Evolutionary conservation across 1,284 basidiomycete genomes (phyloP).

Genomic region (Ustilago xerochloae): DNA sequence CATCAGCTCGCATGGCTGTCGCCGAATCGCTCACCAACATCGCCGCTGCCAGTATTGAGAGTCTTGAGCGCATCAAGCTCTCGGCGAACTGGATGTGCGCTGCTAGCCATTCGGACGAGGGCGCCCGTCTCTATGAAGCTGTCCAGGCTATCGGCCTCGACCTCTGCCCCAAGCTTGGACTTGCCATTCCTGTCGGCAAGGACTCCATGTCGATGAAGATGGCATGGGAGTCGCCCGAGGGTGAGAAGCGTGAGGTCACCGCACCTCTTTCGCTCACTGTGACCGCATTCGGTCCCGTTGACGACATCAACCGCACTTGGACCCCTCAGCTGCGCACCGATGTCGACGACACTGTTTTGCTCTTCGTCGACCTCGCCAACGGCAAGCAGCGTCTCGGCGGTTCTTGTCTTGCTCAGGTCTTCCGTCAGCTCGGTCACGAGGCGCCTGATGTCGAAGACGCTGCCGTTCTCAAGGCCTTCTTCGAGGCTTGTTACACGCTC

Average conservation of each 20-base stretch:
- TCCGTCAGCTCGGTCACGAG: slow-evolving; percentile 88
- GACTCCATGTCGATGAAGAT: slow-evolving; percentile 99
- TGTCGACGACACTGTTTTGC: slow-evolving; percentile 74
- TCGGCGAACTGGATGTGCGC: slow-evolving; percentile 99
- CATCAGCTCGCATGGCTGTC: slow-evolving; percentile 94
- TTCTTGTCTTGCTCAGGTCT: slow-evolving; percentile 94
- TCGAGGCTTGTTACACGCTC: slow-evolving; percentile 78
- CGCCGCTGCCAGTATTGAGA: slow-evolving; percentile 80
- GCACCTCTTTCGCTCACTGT: slow-evolving; percentile 91
- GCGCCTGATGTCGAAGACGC: slow-evolving; percentile 89
- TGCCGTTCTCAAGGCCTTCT: slow-evolving; percentile 81
- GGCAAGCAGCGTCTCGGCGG: slow-evolving; percentile 89
- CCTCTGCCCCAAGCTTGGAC: slow-evolving; percentile 90
- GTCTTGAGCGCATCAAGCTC: slow-evolving; percentile 83
- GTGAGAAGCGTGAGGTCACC: slow-evolving; percentile 81
- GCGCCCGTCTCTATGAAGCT: slow-evolving; percentile 88
- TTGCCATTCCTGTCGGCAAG: slow-evolving; percentile 97
- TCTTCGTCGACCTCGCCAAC: slow-evolving; percentile 88
- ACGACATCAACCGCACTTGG: slow-evolving; percentile 85
- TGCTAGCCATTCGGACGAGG: slow-evolving; percentile 88
- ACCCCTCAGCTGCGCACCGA: slow-evolving; percentile 84
- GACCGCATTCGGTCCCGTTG: slow-evolving; percentile 91
- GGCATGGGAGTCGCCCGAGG: slow-evolving; percentile 79
- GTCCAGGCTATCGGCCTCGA: slow-evolving; percentile 93
- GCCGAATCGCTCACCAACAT: slow-evolving; percentile 94